phyloP scores from a whole-genome alignment of 768 basidiomycete species.

The Dentipellis sp. region DNA sequence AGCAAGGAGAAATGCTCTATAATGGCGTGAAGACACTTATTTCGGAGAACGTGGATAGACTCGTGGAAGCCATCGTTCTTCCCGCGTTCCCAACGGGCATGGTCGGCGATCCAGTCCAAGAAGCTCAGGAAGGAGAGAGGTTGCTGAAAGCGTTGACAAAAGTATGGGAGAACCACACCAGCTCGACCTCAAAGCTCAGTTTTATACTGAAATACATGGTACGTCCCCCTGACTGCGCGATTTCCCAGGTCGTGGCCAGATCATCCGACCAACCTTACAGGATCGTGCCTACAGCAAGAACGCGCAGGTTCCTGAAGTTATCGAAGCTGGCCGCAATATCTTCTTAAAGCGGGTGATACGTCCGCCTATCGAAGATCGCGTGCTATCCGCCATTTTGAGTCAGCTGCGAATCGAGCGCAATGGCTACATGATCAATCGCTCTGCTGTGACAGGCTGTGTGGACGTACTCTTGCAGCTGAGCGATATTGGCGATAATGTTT shows the following conservation, averaged over 20 bases:
- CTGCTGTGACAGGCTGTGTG: constrained; percentile 81
- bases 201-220: constrained; percentile 98
- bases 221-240: constrained; percentile 6
- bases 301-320: constrained; percentile 70
- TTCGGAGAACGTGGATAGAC: constrained; percentile 69
- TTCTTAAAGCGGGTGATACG: constrained; percentile 78
- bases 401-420: constrained; percentile 90
- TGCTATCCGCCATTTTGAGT: constrained; percentile 73
- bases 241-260: background rate
- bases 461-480: constrained; percentile 72
- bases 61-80: constrained; percentile 68
- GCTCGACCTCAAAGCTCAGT: constrained; percentile 79
- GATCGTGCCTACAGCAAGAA: constrained; percentile 81
- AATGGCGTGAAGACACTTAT: constrained; percentile 76
- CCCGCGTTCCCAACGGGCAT: constrained; percentile 77
- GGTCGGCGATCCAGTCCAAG: constrained; percentile 58
- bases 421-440: constrained; percentile 85
- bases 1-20: constrained; percentile 79
- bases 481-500: constrained; percentile 36
- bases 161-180: constrained; percentile 92
- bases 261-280: constrained; percentile 32
- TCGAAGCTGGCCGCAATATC: constrained; percentile 72
- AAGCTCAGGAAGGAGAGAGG: constrained; percentile 75
- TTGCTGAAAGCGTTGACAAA: constrained; percentile 74
- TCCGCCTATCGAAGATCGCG: constrained; percentile 73